A percentile compares a stretch with the other conserved stretches of the same genome.
These are phyloP conservation scores for Xanthoconium purpureum DNA, from an alignment of 768 basidiomycete genomes.

Conservation along the genomic window DNA sequence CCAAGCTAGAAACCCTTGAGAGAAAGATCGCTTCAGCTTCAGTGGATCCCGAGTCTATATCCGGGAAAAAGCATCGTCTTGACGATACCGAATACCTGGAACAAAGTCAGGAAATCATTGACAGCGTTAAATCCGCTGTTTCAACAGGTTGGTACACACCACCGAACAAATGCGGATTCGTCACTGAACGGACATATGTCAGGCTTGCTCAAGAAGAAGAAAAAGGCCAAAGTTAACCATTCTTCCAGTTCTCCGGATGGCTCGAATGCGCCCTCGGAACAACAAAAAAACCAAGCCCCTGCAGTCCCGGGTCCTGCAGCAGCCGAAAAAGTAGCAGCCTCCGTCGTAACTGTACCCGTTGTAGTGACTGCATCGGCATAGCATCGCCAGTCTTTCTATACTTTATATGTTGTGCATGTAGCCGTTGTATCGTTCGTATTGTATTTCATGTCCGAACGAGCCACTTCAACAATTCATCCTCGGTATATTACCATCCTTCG, in stretches of 20 bases:
- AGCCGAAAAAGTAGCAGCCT: background rate
- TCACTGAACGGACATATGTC: conserved; percentile 20
- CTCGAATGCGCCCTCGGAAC: conserved; percentile 18
- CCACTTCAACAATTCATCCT: no score
- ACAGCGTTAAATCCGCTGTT: conserved; percentile 89
- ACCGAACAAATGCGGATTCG: background rate
- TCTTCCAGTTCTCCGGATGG: conserved; percentile 17
- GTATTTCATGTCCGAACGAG: background rate
- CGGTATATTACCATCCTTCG: no score
- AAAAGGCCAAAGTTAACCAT: conserved; percentile 54
- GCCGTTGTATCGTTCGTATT: background rate
- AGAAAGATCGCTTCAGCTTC: conserved; percentile 55
- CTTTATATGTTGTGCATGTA: background rate
- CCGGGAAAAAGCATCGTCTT: conserved; percentile 83
- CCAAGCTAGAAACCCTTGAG: conserved; percentile 49
- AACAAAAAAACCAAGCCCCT: background rate
- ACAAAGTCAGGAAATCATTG: conserved; percentile 86
- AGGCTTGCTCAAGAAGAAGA: conserved; percentile 75
- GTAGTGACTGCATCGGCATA: conserved; percentile 20
- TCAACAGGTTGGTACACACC: conserved; percentile 56
- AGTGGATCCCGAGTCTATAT: conserved; percentile 43
- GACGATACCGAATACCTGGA: conserved; percentile 93
- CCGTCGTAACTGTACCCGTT: background rate
- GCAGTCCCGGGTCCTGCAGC: background rate
- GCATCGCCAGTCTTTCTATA: background rate